Base-by-base conservation (phyloP, 2,329 filamentous ascomycete genomes). In the Lachnellula suecica region DNA sequence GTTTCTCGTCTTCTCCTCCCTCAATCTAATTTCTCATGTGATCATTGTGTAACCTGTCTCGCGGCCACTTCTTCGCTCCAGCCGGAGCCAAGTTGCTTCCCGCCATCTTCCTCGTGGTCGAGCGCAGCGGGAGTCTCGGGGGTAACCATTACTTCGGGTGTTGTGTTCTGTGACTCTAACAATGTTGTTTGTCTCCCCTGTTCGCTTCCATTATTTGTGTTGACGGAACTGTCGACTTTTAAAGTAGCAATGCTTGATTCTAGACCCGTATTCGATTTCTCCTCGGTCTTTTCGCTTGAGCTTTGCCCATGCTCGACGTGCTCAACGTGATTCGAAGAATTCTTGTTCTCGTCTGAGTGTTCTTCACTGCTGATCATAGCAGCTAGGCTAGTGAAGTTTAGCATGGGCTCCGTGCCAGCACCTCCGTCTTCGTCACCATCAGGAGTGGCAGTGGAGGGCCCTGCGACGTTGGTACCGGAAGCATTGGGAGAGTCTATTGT, bases 301-400 rank as follows among this genome's bases (percentile, higher is more conserved):
- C 46, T 42, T 47, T 60, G 53, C n/a, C 54, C 56, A 34, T 49
- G 42, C 22, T 54, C 45, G 13, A 60, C 46, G 34, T 66, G 52
- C 43, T 68, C 64, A 31, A 67, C 57, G 51, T 68, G 63, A 35
- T 49, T 52, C 2, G 59, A 56, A 22, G 51, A 24, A 43, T 61
- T 55, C 47, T 57, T 59, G 45, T 62, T 60, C 31, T 66, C 61
- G 23, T 63, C 59, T 8, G 66, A 66, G 38, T 84, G 79, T 38
- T 84, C 81, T 45, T 84, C 79, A 35, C 80, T 83, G 0, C 86
- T 89, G 25, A 97, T 89, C 68, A 95, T 89, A 56, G 90, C 89
- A 2, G 90, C 89, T 20, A 97, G 74, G 61, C 91, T 96, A 51
- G 85, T 80, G 67, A 97, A 97, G 69, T 96, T 97, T 71, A 96